phyloP scores from a whole-genome alignment of 1,139 yeast species.

The Hemisphaericaspora subhashii region DNA sequence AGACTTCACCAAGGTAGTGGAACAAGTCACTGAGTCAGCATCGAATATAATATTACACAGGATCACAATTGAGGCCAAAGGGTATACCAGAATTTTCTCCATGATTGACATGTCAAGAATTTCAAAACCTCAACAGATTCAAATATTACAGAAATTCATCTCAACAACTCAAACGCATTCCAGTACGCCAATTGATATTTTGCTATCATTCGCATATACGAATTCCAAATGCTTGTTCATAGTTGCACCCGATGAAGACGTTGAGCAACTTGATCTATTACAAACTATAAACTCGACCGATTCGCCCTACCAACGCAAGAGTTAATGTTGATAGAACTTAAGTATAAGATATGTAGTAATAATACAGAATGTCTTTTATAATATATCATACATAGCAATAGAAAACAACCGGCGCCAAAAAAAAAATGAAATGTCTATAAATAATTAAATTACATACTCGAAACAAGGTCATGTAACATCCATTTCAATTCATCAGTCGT shows the following conservation, averaged over 20 bases:
- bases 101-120: conserved; percentile 10
- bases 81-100: conserved; percentile 4
- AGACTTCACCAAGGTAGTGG: background rate
- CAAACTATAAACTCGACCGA: conserved; percentile 18
- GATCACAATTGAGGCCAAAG: background rate
- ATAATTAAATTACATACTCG: conserved; percentile 28
- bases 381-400: too few relatives aligned
- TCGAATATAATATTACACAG: background rate
- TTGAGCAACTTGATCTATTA: conserved; percentile 16
- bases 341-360: background rate
- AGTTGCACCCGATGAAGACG: conserved; percentile 3
- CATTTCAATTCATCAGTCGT: conserved; percentile 69
- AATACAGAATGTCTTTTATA: background rate
- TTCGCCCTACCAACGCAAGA: conserved; percentile 19
- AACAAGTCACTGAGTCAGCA: background rate
- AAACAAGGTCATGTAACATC: conserved; percentile 60
- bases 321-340: background rate
- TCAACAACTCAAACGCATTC: background rate
- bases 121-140: background rate
- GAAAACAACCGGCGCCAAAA: background rate
- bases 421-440: conserved; percentile 2
- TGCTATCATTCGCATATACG: conserved; percentile 1
- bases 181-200: background rate
- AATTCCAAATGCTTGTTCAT: conserved; percentile 5
- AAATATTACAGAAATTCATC: background rate